Conservation (phyloP, 2,329 filamentous ascomycete genomes). For the Aspergillus intermedius region DNA sequence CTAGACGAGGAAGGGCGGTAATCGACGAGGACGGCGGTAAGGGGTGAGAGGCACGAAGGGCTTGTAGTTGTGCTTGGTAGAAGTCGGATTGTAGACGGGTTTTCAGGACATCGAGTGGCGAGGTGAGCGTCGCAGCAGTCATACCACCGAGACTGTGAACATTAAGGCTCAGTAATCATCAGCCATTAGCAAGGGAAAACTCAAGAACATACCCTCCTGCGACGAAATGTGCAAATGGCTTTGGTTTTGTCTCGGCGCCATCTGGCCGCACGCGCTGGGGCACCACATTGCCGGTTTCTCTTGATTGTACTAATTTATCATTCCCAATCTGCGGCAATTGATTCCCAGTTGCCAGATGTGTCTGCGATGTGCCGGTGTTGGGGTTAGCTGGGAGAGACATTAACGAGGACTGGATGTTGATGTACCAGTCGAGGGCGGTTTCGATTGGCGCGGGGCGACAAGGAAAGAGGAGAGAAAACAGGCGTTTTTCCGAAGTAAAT, state of each 20-base stretch:
- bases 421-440: not conserved
- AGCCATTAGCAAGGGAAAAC: not conserved
- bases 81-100: conserved; percentile 91
- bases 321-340: conserved; percentile 7
- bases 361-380: conserved; percentile 21
- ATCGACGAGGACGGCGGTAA: conserved; percentile 42
- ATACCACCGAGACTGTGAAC: conserved; percentile 69
- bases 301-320: conserved; percentile 22
- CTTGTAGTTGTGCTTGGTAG: conserved; percentile 72
- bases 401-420: conserved; percentile 2
- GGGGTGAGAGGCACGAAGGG: conserved; percentile 56
- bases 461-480: not conserved
- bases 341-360: conserved; percentile 14
- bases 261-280: conserved; percentile 19
- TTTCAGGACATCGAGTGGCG: conserved; percentile 88
- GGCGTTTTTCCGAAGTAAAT: no score
- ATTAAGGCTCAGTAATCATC: conserved; percentile 5
- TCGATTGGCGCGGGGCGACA: not conserved
- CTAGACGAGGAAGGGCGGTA: conserved; percentile 60
- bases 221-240: conserved; percentile 87
- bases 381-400: conserved; percentile 19
- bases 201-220: conserved; percentile 67
- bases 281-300: conserved; percentile 33
- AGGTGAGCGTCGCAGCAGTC: conserved; percentile 86
- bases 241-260: conserved; percentile 43